A percentile compares a stretch with the other conserved stretches of the same genome.
Evolutionary conservation across 345 rosid genomes (phyloP).

Genomic region (Eutrema heterophyllum): DNA sequence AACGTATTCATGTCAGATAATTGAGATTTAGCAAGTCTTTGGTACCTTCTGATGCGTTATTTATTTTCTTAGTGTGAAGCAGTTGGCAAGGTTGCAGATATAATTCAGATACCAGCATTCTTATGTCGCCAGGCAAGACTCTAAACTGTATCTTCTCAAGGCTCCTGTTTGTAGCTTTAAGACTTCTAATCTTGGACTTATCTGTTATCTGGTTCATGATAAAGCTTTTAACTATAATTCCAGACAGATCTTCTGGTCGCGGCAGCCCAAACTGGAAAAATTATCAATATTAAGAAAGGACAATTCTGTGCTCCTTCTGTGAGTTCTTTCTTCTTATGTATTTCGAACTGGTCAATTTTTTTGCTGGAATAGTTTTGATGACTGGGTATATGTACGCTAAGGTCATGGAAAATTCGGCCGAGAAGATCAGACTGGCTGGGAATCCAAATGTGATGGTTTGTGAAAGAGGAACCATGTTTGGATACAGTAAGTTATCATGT

Average conservation of each 20-base stretch:
- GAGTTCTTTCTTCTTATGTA: constrained; percentile 35
- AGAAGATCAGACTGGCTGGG: constrained; percentile 91
- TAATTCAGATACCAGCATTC: constrained; percentile 96
- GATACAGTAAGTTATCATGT: constrained; percentile 71
- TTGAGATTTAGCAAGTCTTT: constrained; percentile 16
- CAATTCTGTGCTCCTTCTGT: constrained; percentile 94
- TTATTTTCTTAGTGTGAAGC: constrained; percentile 62
- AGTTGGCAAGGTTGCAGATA: constrained; percentile 85
- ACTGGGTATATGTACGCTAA: constrained; percentile 27
- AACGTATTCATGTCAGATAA: not conserved
- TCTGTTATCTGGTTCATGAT: constrained; percentile 3
- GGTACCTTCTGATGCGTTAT: constrained; percentile 12
- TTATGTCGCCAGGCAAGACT: constrained; percentile 83
- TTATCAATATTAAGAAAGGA: constrained; percentile 91
- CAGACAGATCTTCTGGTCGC: constrained; percentile 98
- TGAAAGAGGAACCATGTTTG: constrained; percentile 98
- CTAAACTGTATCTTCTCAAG: not conserved
- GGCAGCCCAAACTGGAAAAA: constrained; percentile 92
- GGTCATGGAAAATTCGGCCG: constrained; percentile 89
- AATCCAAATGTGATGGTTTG: constrained; percentile 96
- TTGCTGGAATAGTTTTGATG: constrained; percentile 1
- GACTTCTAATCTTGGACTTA: not conserved
- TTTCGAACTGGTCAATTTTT: not conserved
- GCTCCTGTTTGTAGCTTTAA: constrained; percentile 9
- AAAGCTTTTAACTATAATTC: constrained; percentile 13